A percentile compares a stretch with the other conserved stretches of the same genome.
These are phyloP conservation scores for Austroboletus eburneus DNA, from an alignment of 768 basidiomycete genomes.

Conservation along the genomic window DNA sequence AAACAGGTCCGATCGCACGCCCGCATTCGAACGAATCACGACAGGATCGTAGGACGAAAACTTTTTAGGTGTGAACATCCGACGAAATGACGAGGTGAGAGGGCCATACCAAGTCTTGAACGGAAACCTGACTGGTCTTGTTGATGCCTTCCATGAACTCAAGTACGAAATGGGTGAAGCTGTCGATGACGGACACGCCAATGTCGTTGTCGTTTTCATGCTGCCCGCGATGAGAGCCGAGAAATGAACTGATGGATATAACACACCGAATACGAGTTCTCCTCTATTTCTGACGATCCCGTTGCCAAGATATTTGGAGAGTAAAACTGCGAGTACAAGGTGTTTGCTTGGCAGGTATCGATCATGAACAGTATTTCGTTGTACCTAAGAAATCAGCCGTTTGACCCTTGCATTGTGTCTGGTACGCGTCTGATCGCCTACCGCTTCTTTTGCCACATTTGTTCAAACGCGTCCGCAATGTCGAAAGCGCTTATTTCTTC, in stretches of 20 bases:
- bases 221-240: constrained; percentile 36
- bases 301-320: constrained; percentile 92
- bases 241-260: not conserved
- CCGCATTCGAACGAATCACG: constrained; percentile 79
- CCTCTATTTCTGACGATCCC: constrained; percentile 76
- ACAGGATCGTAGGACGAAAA: constrained; percentile 74
- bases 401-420: not conserved
- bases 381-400: constrained; percentile 51
- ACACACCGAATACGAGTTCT: constrained; percentile 91
- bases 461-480: constrained; percentile 96
- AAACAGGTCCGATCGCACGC: constrained; percentile 87
- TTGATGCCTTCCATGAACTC: constrained; percentile 90
- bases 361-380: constrained; percentile 98
- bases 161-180: constrained; percentile 88
- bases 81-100: not conserved
- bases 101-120: constrained; percentile 75
- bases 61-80: constrained; percentile 38
- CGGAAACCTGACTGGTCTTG: constrained; percentile 78
- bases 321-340: constrained; percentile 90
- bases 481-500: constrained; percentile 97
- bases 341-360: constrained; percentile 97
- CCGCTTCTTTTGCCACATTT: constrained; percentile 98
- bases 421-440: constrained; percentile 32
- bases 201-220: constrained; percentile 92
- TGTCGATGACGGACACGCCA: constrained; percentile 94